Evolutionary conservation across 345 rosid genomes (phyloP), one percentile per base, ranked within the genome.

Genomic region (Populus pruinosa): DNA sequence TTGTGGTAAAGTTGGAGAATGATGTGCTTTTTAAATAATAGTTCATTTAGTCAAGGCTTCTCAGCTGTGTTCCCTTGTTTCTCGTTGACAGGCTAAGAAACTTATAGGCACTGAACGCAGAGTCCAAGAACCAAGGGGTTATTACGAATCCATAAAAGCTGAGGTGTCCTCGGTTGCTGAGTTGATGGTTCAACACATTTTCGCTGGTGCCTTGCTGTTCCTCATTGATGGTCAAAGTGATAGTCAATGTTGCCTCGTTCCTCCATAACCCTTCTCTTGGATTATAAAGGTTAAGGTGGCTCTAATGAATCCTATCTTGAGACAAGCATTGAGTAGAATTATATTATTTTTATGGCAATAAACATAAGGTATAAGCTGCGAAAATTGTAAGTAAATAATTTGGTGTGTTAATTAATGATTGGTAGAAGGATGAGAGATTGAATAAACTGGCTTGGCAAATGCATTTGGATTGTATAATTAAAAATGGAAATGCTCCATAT

Each of bases 81-180:
- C 49, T 50, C 53, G 55, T 84, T 68, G 50, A 64, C 89, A 89
- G 92, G 90, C 79, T 76, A 77, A 87, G 25, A 47, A 80, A 47
- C 44, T 39, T 25, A 31, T 55, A 38, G 27, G 49, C 65, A 16
- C 53, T 44, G 38, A 61, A 79, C 33, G 43, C 44, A 12, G 39
- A 64, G 13, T 14, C 8, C 62, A 18, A 7, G 43, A 35, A 33
- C 47, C 21, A 2, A 18, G 21, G 16, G 9, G 79, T 39, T 49
- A 71, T n/a, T 67, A 35, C 69, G 36, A 6, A 71, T 23, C n/a
- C 62, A 23, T 44, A 38, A 53, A 71, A 36, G 55, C 44, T 36
- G 3, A 31, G 31, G n/a, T 25, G 2, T 69, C 18, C 33, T 6
- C 18, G 31, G 72, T 29, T 69, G 67, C 49, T 33, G 65, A 55